A percentile compares a stretch with the other conserved stretches of the same genome.
phyloP scores from a whole-genome alignment of 768 basidiomycete species.

The Plicaturopsis crispa region DNA sequence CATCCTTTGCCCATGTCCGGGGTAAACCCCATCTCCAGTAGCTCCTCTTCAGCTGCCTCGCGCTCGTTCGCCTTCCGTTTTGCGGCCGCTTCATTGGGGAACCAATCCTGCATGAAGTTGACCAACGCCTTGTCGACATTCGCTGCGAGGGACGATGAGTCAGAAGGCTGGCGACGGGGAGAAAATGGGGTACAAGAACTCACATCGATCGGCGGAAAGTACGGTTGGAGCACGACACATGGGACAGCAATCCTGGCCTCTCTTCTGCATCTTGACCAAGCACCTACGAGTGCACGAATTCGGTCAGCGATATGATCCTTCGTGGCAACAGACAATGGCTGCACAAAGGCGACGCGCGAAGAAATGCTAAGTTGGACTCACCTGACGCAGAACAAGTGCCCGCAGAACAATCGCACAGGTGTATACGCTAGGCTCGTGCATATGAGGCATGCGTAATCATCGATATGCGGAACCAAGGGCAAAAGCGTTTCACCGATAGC shows the following conservation, averaged over 20 bases:
- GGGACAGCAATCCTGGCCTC: slow-evolving; percentile 69
- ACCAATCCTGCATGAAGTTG: slow-evolving; percentile 91
- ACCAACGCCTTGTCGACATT: slow-evolving; percentile 76
- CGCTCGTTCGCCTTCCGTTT: slow-evolving; percentile 71
- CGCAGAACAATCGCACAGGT: slow-evolving; percentile 75
- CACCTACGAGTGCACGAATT: slow-evolving; percentile 34
- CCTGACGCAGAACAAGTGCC: slow-evolving; percentile 73
- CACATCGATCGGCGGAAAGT: slow-evolving; percentile 67
- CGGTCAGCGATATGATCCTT: background rate
- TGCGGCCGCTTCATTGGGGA: slow-evolving; percentile 71
- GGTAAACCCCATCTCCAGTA: slow-evolving; percentile 57
- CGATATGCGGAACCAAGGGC: slow-evolving; percentile 70
- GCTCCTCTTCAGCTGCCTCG: slow-evolving; percentile 66
- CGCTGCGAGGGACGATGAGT: slow-evolving; percentile 26
- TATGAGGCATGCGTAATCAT: slow-evolving; percentile 84
- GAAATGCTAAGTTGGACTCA: too few relatives aligned
- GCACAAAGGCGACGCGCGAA: background rate
- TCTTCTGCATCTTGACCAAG: slow-evolving; percentile 87
- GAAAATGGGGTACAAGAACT: slow-evolving; percentile 19
- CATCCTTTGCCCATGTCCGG: slow-evolving; percentile 28
- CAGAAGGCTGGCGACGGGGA: background rate
- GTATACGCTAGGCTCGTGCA: slow-evolving; percentile 91
- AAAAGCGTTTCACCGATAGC: slow-evolving; percentile 77
- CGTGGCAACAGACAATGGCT: too few relatives aligned
- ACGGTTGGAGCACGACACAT: slow-evolving; percentile 79